Conservation (phyloP, 257 asterid genomes). For the Lantana camara region DNA sequence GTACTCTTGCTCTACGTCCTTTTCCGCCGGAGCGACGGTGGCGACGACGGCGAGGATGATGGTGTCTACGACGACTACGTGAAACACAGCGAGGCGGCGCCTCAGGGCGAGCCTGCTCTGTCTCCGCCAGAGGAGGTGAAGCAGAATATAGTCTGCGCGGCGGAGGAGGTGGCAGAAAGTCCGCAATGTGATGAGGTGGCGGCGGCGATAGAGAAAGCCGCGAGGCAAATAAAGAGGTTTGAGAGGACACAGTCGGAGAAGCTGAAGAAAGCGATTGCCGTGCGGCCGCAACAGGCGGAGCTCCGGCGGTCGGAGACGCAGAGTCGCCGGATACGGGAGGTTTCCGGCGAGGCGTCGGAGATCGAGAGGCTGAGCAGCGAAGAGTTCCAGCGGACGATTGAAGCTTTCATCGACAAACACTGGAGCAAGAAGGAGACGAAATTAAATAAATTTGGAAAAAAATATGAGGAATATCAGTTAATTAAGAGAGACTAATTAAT, state of each 20-base stretch:
- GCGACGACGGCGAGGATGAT: constrained; percentile 21
- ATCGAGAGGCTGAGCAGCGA: constrained; percentile 69
- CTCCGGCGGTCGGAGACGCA: constrained; percentile 68
- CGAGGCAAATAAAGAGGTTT: constrained; percentile 56
- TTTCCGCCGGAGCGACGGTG: constrained; percentile 46
- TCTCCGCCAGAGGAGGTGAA: constrained; percentile 33
- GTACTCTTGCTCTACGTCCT: constrained; percentile 48
- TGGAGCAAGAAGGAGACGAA: constrained; percentile 42
- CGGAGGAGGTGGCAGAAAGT: constrained; percentile 12
- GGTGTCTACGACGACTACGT: constrained; percentile 52
- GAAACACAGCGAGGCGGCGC: constrained; percentile 42
- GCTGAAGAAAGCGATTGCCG: constrained; percentile 54
- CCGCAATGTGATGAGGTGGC: constrained; percentile 43
- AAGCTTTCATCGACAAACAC: constrained; percentile 57
- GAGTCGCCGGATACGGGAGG: constrained; percentile 25
- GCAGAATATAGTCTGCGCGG: constrained; percentile 43
- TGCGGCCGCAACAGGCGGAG: constrained; percentile 37
- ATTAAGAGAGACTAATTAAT: constrained; percentile 11
- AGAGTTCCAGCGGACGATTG: constrained; percentile 73
- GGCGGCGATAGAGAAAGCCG: constrained; percentile 58
- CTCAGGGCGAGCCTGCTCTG: not conserved
- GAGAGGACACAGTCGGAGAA: constrained; percentile 80
- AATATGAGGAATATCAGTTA: constrained; percentile 23
- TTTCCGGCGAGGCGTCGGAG: constrained; percentile 31
- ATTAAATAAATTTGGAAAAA: not conserved